These are phyloP conservation scores for Xerocomellus chrysenteron DNA, from an alignment of 768 basidiomycete genomes.

Conservation along the genomic window DNA sequence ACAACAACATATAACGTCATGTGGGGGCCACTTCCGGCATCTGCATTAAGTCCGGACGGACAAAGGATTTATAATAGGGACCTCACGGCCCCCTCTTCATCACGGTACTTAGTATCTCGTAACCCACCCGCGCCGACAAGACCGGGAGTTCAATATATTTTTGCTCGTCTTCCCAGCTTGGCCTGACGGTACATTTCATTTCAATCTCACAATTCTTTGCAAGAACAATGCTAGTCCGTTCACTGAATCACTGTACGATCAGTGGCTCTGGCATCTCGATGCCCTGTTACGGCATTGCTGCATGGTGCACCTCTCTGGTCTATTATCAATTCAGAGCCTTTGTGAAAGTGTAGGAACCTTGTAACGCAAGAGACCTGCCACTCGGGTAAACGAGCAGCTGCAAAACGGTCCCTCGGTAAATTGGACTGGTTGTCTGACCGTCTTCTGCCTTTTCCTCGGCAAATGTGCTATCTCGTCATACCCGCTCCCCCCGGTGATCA, in stretches of 20 bases:
- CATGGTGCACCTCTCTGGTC: too few species aligned
- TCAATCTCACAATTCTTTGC: too few species aligned
- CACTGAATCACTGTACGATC: too few species aligned
- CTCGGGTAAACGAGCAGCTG: background rate
- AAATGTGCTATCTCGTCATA: background rate
- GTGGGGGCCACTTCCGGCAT: background rate
- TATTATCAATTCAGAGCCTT: background rate
- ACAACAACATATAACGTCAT: constrained; percentile 2
- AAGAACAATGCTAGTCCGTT: too few species aligned
- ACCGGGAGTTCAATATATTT: background rate
- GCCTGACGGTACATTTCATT: too few species aligned
- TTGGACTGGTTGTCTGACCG: background rate
- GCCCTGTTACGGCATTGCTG: too few species aligned
- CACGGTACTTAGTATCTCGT: too few species aligned
- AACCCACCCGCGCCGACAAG: too few species aligned
- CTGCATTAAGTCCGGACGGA: background rate
- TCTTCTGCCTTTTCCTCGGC: background rate
- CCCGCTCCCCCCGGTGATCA: background rate
- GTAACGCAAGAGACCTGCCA: background rate
- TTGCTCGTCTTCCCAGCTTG: too few species aligned
- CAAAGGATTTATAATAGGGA: background rate
- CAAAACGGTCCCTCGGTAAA: background rate
- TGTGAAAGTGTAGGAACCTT: background rate
- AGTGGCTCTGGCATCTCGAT: too few species aligned
- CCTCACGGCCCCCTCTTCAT: background rate